These are phyloP conservation scores for Mycena latifolia DNA, from an alignment of 768 basidiomycete species.

Conservation along the genomic window DNA sequence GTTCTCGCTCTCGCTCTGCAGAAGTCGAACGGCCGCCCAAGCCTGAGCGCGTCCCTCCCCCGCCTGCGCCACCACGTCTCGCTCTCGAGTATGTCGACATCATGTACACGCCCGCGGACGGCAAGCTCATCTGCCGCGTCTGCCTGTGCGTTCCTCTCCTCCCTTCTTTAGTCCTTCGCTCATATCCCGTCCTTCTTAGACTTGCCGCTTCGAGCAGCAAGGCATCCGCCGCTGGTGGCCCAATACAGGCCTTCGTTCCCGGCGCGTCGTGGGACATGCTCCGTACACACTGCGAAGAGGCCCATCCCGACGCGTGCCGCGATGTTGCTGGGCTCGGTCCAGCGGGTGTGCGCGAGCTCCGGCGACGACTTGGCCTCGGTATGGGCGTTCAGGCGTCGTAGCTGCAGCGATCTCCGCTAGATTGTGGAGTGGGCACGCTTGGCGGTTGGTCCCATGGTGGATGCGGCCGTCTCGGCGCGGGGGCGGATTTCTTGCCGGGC, in stretches of 20 bases:
- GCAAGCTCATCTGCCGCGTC: conserved; percentile 50
- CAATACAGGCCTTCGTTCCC: conserved; percentile 43
- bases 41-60: background rate
- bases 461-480: no score
- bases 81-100: conserved; percentile 51
- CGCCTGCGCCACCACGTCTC: conserved; percentile 8
- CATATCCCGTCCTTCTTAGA: conserved; percentile 8
- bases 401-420: background rate
- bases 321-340: conserved; percentile 50
- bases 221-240: background rate
- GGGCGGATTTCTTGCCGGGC: no score
- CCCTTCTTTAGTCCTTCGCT: background rate
- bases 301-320: conserved; percentile 50
- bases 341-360: conserved; percentile 49
- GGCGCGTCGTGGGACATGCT: conserved; percentile 51
- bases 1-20: conserved; percentile 6
- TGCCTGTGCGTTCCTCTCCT: conserved; percentile 48
- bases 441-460: no score
- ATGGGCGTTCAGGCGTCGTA: background rate
- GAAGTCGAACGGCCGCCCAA: background rate
- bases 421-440: no score
- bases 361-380: conserved; percentile 41
- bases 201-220: conserved; percentile 21
- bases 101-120: conserved; percentile 49
- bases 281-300: conserved; percentile 46